Evolutionary conservation across 805 yeast species (phyloP).

Genomic region (Yarrowia sp.): DNA sequence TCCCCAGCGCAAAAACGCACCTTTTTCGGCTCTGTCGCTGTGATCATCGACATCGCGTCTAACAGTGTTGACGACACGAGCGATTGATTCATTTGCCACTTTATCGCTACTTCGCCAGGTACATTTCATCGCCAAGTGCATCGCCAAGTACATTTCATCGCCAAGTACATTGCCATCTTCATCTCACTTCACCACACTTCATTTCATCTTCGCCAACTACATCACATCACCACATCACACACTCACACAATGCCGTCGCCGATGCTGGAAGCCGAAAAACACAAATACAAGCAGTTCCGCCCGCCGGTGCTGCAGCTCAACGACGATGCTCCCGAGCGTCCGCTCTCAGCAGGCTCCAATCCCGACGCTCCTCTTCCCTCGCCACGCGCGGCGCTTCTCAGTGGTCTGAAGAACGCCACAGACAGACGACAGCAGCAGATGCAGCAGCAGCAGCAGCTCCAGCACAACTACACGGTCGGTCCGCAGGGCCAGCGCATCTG

Average conservation of each 20-base stretch:
- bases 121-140: no score
- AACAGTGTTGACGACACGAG: no score
- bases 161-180: no score
- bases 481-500: constrained; percentile 26
- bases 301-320: constrained; percentile 27
- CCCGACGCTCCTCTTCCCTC: constrained; percentile 28
- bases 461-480: constrained; percentile 16
- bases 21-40: no score
- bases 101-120: no score
- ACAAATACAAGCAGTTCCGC: constrained; percentile 29
- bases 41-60: no score
- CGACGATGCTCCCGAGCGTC: constrained; percentile 14
- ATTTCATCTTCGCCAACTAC: no score
- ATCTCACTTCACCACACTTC: no score
- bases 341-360: background rate
- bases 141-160: no score
- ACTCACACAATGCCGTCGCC: background rate
- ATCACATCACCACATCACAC: background rate
- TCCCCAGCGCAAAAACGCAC: no score
- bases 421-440: constrained; percentile 33
- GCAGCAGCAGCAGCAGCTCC: constrained; percentile 28
- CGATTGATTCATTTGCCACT: no score
- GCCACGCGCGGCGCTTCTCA: constrained; percentile 35
- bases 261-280: constrained; percentile 26
- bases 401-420: constrained; percentile 36